phyloP scores from a whole-genome alignment of 2,329 filamentous ascomycete species.

The Penicillium glabrum region DNA sequence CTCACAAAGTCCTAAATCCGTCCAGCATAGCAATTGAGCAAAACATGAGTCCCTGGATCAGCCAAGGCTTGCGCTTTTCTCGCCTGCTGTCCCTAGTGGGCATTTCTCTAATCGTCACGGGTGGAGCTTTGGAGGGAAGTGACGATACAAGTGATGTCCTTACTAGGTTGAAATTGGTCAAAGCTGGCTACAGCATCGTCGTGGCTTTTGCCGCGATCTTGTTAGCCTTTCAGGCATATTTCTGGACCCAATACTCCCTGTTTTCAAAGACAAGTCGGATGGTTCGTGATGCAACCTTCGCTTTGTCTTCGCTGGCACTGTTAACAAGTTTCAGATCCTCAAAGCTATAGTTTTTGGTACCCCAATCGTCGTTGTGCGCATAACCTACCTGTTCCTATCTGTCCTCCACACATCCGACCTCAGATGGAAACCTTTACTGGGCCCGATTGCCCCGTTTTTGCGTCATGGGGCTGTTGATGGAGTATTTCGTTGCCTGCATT shows the following conservation, averaged over 20 bases:
- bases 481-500: conserved; percentile 9
- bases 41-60: neutral
- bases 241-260: conserved; percentile 14
- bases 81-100: neutral
- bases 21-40: neutral
- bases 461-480: conserved; percentile 19
- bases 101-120: neutral
- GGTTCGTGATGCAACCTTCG: neutral
- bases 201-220: conserved; percentile 17
- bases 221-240: conserved; percentile 17
- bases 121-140: neutral
- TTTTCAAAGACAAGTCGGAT: conserved; percentile 11
- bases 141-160: neutral
- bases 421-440: conserved; percentile 19
- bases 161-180: conserved; percentile 11
- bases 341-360: neutral
- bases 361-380: neutral
- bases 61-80: neutral
- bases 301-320: neutral
- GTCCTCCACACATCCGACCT: conserved; percentile 10
- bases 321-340: neutral
- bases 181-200: conserved; percentile 22
- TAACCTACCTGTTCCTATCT: conserved; percentile 23
- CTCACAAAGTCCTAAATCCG: no score
- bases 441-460: conserved; percentile 21